Percentiles rank a stretch among this genome's conserved stretches.
phyloP scores from a whole-genome alignment of 176 grass and related monocot species.

The Phyllostachys edulis region DNA sequence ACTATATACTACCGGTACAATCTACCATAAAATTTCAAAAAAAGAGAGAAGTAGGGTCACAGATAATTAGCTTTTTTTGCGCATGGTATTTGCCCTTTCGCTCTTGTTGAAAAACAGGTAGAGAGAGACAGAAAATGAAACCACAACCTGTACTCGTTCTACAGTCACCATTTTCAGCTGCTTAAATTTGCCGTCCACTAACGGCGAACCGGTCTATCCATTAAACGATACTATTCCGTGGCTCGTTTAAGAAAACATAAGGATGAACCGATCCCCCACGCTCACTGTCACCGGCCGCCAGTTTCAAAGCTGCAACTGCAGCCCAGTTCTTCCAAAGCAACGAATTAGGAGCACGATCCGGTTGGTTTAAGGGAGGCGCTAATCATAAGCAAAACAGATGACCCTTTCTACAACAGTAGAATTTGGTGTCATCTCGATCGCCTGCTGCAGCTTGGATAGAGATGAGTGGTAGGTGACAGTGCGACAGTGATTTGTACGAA shows the following conservation, averaged over 20 bases:
- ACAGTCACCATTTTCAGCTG: neutral
- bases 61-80: neutral
- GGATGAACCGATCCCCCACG: neutral
- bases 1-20: too few relatives aligned
- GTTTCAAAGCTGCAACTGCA: neutral
- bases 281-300: neutral
- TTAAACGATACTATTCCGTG: neutral
- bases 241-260: neutral
- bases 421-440: neutral
- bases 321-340: neutral
- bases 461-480: neutral
- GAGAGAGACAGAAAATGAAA: constrained; percentile 17
- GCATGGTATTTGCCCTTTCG: neutral
- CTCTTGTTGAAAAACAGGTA: neutral
- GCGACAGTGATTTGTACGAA: constrained; percentile 4
- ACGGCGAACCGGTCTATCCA: neutral
- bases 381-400: neutral
- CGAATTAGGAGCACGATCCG: neutral
- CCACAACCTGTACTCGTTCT: neutral
- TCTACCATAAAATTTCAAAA: too few relatives aligned
- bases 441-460: neutral
- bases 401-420: neutral
- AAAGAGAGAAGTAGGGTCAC: neutral
- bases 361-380: constrained; percentile 8
- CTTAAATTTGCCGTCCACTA: neutral